Evolutionary conservation across 495 filamentous ascomycete genomes (phyloP), one percentile per base, ranked within the genome.

Genomic region (Hypoxylon trugodes): DNA sequence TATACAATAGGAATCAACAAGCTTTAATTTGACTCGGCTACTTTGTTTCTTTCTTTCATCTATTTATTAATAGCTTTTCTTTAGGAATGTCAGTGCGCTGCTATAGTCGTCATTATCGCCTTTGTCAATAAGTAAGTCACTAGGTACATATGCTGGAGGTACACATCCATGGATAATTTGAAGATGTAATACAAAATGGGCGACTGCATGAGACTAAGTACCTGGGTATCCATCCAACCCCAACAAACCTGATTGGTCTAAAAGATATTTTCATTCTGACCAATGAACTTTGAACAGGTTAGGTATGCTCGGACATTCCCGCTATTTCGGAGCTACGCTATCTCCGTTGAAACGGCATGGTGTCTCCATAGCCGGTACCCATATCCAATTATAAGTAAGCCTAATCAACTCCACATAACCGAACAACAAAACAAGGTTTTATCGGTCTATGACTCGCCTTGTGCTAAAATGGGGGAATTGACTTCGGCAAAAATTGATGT

Each of bases 331-430:
- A 36, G 30, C 21, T 66, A 58, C 3, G 0, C 19, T 48, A 66
- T 3, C 51, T 57, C 64, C 64, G 9, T 46, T 10, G 5, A 0
- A 13, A 66, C 64, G 52, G 47, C 40, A 33, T 28, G 64, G 64
- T 1, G 64, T 57, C 1, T 8, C 0, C 10, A 35, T 61, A 66
- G 41, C 18, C 0, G n/a, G 19, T 53, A 41, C 52, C 64, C 35
- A 45, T 66, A 45, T 49, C 56, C 50, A 66, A 60, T 60, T 54
- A 55, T 55, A 52, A 52, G 19, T 57, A 4, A 54, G 22, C 30
- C 12, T 35, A 35, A 33, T 30, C 32, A 56, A 30, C 62, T 66
- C 63, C 57, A 61, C 63, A 52, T 40, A 43, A 33, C 55, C 45
- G 22, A 49, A 37, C 24, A 25, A 45, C 51, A 30, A 54, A 57